phyloP scores from a whole-genome alignment of 1,139 yeast genomes.

The Magnusiomyces suaveolens region DNA sequence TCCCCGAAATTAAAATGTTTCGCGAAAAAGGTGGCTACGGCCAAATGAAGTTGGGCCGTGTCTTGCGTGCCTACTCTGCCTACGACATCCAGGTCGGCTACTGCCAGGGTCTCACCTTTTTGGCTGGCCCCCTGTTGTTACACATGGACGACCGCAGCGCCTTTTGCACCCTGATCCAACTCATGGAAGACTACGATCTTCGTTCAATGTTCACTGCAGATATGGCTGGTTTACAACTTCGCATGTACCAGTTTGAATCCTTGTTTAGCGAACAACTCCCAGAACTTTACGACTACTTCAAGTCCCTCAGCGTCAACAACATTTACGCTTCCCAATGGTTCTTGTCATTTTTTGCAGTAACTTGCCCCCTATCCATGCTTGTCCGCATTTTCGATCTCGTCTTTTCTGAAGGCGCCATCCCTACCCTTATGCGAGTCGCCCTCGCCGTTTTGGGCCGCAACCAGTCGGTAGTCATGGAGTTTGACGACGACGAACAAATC shows the following conservation, averaged over 20 bases:
- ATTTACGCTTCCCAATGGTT: slow-evolving; percentile 51
- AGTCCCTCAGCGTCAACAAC: slow-evolving; percentile 28
- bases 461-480: slow-evolving; percentile 42
- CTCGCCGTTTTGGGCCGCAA: slow-evolving; percentile 47
- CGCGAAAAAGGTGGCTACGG: slow-evolving; percentile 39
- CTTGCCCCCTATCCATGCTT: slow-evolving; percentile 46
- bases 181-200: slow-evolving; percentile 55
- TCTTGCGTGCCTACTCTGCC: slow-evolving; percentile 56
- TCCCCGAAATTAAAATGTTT: slow-evolving; percentile 49
- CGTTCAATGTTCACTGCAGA: slow-evolving; percentile 52
- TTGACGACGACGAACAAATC: slow-evolving; percentile 50
- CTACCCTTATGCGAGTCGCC: slow-evolving; percentile 52
- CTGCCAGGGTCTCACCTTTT: slow-evolving; percentile 60
- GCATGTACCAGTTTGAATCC: slow-evolving; percentile 45
- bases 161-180: slow-evolving; percentile 46
- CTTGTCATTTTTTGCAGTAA: slow-evolving; percentile 53
- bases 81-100: slow-evolving; percentile 63
- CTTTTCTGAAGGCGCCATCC: slow-evolving; percentile 56
- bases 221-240: slow-evolving; percentile 46
- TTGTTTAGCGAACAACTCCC: slow-evolving; percentile 38
- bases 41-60: slow-evolving; percentile 42
- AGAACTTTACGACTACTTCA: slow-evolving; percentile 41
- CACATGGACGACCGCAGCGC: slow-evolving; percentile 42
- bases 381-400: slow-evolving; percentile 47
- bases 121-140: slow-evolving; percentile 54